These are phyloP conservation scores for Zizania latifolia DNA, from an alignment of 176 grass and related monocot species.

Conservation along the genomic window DNA sequence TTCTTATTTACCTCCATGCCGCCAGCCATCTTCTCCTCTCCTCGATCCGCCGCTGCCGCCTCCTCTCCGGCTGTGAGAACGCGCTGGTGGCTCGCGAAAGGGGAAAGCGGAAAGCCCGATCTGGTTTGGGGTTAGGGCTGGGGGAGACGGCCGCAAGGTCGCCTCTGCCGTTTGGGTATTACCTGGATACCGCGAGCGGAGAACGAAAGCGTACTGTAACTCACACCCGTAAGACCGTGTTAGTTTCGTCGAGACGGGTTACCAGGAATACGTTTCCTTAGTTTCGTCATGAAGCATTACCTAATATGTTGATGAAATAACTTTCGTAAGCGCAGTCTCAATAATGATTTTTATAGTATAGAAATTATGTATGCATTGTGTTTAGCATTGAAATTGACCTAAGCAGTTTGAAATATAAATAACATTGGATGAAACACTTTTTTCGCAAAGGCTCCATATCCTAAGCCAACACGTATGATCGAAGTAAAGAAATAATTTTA, in stretches of 20 bases:
- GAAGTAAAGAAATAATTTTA: no score
- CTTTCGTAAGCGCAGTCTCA: no score
- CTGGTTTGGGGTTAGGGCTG: background rate
- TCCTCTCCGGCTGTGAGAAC: background rate
- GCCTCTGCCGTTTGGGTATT: background rate
- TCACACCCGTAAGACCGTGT: accelerated
- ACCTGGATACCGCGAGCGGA: background rate
- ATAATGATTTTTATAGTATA: no score
- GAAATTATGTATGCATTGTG: no score
- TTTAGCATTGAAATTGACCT: no score
- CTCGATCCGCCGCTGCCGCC: background rate
- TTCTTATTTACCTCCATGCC: slow-evolving; percentile 89
- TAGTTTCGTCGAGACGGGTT: background rate
- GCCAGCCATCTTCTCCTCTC: slow-evolving; percentile 48
- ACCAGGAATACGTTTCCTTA: accelerated
- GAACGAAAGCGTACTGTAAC: background rate
- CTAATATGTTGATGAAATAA: no score
- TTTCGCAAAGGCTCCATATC: no score
- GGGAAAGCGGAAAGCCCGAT: background rate
- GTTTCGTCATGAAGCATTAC: no score
- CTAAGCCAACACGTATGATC: no score
- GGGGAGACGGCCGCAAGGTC: background rate
- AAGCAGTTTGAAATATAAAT: no score
- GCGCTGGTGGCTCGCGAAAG: slow-evolving; percentile 14
- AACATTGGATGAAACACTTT: no score